Base-by-base conservation (phyloP, 1,284 basidiomycete genomes). In the Gymnopus androsaceus region DNA sequence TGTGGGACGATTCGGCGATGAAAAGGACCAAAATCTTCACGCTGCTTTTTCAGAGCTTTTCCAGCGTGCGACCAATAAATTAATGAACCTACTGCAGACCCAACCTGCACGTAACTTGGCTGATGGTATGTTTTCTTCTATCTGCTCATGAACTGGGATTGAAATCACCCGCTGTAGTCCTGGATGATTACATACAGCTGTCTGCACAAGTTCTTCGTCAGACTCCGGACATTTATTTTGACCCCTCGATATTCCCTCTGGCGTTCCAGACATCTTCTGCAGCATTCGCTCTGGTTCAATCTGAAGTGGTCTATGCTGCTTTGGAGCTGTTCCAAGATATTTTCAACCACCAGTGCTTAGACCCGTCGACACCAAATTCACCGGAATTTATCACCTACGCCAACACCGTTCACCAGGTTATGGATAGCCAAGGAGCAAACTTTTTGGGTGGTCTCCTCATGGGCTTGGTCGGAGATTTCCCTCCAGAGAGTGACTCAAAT, bases 171-270 rank as follows among this genome's bases (percentile, higher is more conserved):
- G 19, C 45, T 60, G 7, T 65, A 97, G 97, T 98, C 33, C 76
- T 99, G 65, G 97, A 99, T 69, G 97, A 99, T 70, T 99, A 96
- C 65, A 71, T 95, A 52, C 93, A 94, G 64, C 82, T 95, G 69
- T 77, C 94, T 33, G 71, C 88, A 56, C 85, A 88, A 59, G 77
- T 94, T 66, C 70, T 89, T 41, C 81, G 87, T 51, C 75, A 80
- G 60, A 76, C 83, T 1, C 93, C 95, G 1, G 83, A 90, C 56
- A 75, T 92, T 36, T 83, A 95, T 61, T 88, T 95, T 72, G 75
- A 86, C 49, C 91, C 91, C 3, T 75, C 86, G 3, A 80, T 84
- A 9, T 90, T 97, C 67, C 82, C 89, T 3, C 69, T 85, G 48
- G 87, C 89, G 5, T 88, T 96, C 72, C 84, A 84, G 47, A 84